Evolutionary conservation across 2,329 filamentous ascomycete genomes (phyloP), one percentile per base, ranked within the genome.

Genomic region (Colletotrichum costaricense): DNA sequence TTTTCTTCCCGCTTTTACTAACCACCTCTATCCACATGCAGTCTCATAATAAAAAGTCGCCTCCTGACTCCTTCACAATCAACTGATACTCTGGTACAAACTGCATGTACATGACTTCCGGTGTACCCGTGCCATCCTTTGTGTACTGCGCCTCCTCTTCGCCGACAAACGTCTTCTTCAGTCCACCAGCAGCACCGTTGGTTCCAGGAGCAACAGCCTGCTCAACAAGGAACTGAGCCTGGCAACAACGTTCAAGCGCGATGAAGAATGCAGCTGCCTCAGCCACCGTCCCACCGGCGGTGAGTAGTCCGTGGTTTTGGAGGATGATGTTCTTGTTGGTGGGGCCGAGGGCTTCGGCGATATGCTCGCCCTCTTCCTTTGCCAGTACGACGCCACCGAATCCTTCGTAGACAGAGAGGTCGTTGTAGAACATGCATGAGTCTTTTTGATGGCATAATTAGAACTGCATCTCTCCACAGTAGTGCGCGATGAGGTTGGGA

Each of bases 201-300:
- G 62, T 68, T 2, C 75, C 75, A 1, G 74, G 70, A 2, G 73
- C 73, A 26, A 57, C 79, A 56, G 92, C 92, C 0, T 91, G 90
- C 80, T 94, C 93, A 16, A 90, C 89, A 68, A 89, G 82, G 46
- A 94, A 81, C 80, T 95, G 93, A 11, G 92, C 86, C 66, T 91
- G 87, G 76, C 93, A 95, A 11, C 88, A 89, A 54, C 91, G 86
- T 80, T 95, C 93, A 76, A 94, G 85, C 4, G 91, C 82, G 3
- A 89, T 90, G 78, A 93, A 94, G 67, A 94, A 82, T 75, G 90
- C 93, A 0, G 91, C 91, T 0, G 93, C 92, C 81, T 94, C 93
- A 74, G 93, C 93, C 3, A 94, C 91, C 0, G 92, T 94, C 0
- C 80, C 78, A 0, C 93, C 93, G 0, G 92, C 90, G 0, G 92